Evolutionary conservation across 1,284 basidiomycete species (phyloP).

Genomic region (Neonothopanus nambi): DNA sequence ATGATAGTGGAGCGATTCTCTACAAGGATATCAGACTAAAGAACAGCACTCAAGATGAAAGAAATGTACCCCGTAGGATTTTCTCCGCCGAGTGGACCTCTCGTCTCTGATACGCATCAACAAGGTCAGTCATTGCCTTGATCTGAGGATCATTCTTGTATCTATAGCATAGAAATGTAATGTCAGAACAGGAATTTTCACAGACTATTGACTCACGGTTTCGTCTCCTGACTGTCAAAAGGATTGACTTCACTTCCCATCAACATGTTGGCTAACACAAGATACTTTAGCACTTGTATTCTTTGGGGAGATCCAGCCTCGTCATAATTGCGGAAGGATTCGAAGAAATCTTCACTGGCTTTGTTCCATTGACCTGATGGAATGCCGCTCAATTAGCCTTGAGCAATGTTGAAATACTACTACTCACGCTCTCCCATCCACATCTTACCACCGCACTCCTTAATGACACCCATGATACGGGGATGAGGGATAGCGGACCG

Average conservation of each 20-base stretch:
- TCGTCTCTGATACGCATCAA: slow-evolving; percentile 92
- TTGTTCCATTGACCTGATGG: slow-evolving; percentile 88
- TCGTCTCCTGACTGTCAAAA: slow-evolving; percentile 99
- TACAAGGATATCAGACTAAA: slow-evolving; percentile 29
- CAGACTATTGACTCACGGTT: slow-evolving; percentile 64
- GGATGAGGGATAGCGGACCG: slow-evolving; percentile 98
- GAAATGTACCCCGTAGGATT: slow-evolving; percentile 76
- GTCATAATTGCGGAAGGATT: slow-evolving; percentile 98
- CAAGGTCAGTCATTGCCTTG: slow-evolving; percentile 96
- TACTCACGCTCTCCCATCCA: slow-evolving; percentile 98
- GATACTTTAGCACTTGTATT: slow-evolving; percentile 97
- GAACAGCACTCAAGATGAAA: slow-evolving; percentile 8
- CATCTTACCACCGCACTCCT: slow-evolving; percentile 99
- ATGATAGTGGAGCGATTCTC: slow-evolving; percentile 94
- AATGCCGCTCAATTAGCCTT: not conserved
- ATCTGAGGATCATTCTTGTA: slow-evolving; percentile 98
- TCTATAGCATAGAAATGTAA: slow-evolving; percentile 36
- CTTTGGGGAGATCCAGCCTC: slow-evolving; percentile 96
- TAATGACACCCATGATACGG: slow-evolving; percentile 97
- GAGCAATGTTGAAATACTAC: not conserved
- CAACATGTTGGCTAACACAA: slow-evolving; percentile 97
- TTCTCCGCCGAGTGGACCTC: slow-evolving; percentile 97
- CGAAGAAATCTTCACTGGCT: slow-evolving; percentile 97
- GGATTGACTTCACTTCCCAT: slow-evolving; percentile 99
- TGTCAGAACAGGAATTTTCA: not conserved